Base-by-base conservation (phyloP, 139 green algal genomes). In the Micractinium sp. region DNA sequence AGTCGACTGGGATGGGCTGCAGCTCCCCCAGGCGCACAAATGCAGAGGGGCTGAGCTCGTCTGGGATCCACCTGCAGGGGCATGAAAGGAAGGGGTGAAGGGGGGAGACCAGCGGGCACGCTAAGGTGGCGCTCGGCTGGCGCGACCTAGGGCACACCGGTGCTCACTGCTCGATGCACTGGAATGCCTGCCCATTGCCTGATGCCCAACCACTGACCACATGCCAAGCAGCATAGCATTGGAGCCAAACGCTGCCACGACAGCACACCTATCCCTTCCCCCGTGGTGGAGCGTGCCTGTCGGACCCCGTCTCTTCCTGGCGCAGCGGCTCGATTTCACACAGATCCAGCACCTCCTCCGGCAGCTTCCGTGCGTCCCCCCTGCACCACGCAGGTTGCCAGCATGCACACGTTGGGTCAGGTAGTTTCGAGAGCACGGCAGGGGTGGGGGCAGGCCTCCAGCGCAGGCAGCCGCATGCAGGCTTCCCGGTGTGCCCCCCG, bases 321-420 rank as follows among this genome's bases (percentile, higher is more conserved):
- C 92, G 74, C 77, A 95, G 83, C 9, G 93, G 89, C 87, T 95
- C 93, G n/a, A 95, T 85, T 82, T 95, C 93, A 76, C 93, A 95
- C 78, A 95, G 85, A 53, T 90, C 91, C 78, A 95, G 89, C n/a
- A 78, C 67, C 13, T 92, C 90, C 14, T 56, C 20, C 14, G 93
- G 92, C 61, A 95, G 88, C 56, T 56, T n/a, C 41, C 19, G 25
- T 12, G 69, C 87, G 35, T 90, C 87, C 2, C 87, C 87, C 66
- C 87, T 90, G 87, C 80, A 66, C 4, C 31, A 25, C 0, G 66
- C 63, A 25, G 23, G 63, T 73, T 7, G 47, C 47, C 73, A 79
- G 23, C 18, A 79, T 73, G 63, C 63, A 25, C 20, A 73, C 2
- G 22, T 2, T n/a, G 12, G 14, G 7, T 3, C 63, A 73, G 63